Evolutionary conservation across 306 rosid genomes (phyloP).

Genomic region (Sindora glabra): DNA sequence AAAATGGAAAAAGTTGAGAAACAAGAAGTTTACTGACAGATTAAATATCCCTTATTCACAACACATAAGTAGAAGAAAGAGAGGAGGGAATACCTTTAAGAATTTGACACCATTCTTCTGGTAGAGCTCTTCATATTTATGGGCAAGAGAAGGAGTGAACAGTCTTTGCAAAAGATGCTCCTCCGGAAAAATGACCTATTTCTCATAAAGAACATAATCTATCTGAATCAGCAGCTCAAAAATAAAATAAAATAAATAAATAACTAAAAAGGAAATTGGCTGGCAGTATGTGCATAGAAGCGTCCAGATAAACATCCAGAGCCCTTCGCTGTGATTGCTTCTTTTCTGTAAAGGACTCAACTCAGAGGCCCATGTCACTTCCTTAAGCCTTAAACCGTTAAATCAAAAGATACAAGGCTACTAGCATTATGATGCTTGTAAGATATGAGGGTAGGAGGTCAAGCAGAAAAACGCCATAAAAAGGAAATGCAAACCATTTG

Average conservation of each 20-base stretch:
- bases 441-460: too few species aligned
- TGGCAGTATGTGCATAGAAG: neutral
- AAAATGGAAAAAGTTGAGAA: neutral
- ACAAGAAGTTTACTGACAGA: neutral
- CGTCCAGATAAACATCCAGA: neutral
- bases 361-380: too few species aligned
- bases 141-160: conserved; percentile 85
- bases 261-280: neutral
- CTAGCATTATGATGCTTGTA: too few species aligned
- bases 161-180: conserved; percentile 70
- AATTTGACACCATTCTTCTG: conserved; percentile 78
- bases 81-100: conserved; percentile 47
- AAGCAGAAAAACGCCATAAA: too few species aligned
- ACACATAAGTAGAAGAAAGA: neutral
- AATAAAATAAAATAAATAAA: conserved; percentile 10
- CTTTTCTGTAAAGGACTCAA: too few species aligned
- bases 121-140: conserved; percentile 83
- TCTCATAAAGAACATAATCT: conserved; percentile 5
- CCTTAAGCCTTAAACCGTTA: too few species aligned
- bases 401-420: too few species aligned
- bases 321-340: too few species aligned
- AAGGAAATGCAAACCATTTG: too few species aligned
- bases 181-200: conserved; percentile 76
- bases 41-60: neutral
- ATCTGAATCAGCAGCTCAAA: conserved; percentile 15